Base-by-base conservation (phyloP, 805 yeast species). In the Barnettozyma populi region DNA sequence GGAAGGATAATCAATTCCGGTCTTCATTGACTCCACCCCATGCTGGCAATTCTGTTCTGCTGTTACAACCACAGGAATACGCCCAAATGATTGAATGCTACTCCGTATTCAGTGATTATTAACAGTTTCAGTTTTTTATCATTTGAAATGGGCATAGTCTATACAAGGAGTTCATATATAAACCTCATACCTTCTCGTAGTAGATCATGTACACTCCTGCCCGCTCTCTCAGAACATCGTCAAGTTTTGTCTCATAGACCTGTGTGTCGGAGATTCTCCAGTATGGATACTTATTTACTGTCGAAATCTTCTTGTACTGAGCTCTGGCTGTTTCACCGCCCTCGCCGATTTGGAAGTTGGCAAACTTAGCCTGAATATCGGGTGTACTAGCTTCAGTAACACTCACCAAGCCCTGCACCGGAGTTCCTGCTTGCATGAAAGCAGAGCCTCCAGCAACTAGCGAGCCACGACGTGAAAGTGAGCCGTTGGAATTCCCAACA, bases 261-360 rank as follows among this genome's bases (percentile, higher is more conserved):
- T 69, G 71, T 2, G 86, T 72, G 65, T 94, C 98, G 52, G 95
- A 87, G 31, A 90, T 79, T 52, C 86, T 75, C 98, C 98, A 92
- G 57, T 73, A 86, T 18, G 92, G 90, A 39, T 75, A 67, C 48
- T 78, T 79, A 3, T 72, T 59, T 16, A 78, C 70, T 16, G 82
- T 73, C 4, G 80, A 76, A 10, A 84, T 67, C 56, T 76, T 81
- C 57, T 76, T 81, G 64, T 73, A 63, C 16, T 44, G 43, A 5
- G 11, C n/a, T 13, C 10, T 39, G 21, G 20, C 43, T 39, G 31
- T 39, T 19, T 8, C 10, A 14, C 16, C 13, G 10, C 21, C 25
- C 13, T n/a, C 14, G 40, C n/a, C 10, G 24, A 29, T 14, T 19
- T 32, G 43, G 20, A 24, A 29, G 19, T 16, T 11, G 1, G 18